These are phyloP conservation scores for Cladosporium velox DNA, from an alignment of 2,329 filamentous ascomycete genomes.

Conservation along the genomic window DNA sequence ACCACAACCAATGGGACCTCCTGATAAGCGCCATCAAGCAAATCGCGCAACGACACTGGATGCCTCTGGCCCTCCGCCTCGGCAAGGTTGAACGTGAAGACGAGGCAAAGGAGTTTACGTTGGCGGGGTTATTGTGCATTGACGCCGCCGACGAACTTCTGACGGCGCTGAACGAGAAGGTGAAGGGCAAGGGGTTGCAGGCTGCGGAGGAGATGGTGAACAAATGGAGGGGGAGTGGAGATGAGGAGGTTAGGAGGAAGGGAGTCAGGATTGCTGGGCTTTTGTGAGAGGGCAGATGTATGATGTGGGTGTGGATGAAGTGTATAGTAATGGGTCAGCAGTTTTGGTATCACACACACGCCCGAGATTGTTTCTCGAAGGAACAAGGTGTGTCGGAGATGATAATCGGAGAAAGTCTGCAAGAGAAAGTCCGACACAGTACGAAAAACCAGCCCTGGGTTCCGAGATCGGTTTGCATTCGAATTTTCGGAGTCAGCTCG, in stretches of 20 bases:
- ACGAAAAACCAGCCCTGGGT: no score
- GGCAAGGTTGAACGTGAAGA: not conserved
- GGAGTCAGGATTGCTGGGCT: not conserved
- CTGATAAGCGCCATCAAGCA: not conserved
- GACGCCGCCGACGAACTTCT: not conserved
- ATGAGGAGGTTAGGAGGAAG: conserved; percentile 12
- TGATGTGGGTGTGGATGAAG: no score
- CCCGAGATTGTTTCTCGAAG: no score
- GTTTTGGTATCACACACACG: no score
- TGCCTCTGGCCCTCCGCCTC: not conserved
- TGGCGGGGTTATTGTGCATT: not conserved
- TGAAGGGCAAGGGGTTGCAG: not conserved
- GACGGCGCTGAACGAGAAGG: not conserved
- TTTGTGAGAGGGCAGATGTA: no score
- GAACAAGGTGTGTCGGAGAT: no score
- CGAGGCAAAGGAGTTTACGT: not conserved
- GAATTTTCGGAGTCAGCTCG: no score
- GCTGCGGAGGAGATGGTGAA: not conserved
- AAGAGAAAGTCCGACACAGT: no score
- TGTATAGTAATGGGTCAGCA: no score
- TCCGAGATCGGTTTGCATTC: no score
- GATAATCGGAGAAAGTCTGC: no score
- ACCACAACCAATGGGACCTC: not conserved
- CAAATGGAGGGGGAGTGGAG: not conserved
- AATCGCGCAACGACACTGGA: not conserved